These are phyloP conservation scores for Backusella sp. DNA, from an alignment of 192 early-diverging fungal species.

Conservation along the genomic window DNA sequence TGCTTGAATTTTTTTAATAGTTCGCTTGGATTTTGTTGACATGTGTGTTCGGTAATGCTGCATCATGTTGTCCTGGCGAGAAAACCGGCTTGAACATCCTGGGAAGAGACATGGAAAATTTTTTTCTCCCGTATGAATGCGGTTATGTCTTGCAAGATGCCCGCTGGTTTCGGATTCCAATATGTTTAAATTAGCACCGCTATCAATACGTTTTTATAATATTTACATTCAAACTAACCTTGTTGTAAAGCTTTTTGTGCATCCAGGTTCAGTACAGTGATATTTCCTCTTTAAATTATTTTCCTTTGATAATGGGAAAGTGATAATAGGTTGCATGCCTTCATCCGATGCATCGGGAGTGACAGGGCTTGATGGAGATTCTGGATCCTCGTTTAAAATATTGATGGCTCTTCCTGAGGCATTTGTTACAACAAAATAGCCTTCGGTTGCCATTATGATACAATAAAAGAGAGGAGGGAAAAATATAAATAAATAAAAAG, in stretches of 20 bases:
- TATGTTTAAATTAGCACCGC: neutral
- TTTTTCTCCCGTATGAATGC: slow-evolving; percentile 85
- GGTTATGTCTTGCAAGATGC: slow-evolving; percentile 77
- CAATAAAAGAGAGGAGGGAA: neutral
- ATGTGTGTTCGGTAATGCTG: slow-evolving; percentile 83
- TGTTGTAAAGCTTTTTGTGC: slow-evolving; percentile 81
- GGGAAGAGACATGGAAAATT: slow-evolving; percentile 68
- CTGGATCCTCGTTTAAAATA: slow-evolving; percentile 44
- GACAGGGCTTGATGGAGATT: neutral
- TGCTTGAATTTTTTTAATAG: slow-evolving; percentile 24
- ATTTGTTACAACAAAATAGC: slow-evolving; percentile 46
- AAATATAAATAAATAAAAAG: slow-evolving; percentile 15
- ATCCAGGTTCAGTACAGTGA: slow-evolving; percentile 59
- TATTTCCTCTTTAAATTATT: slow-evolving; percentile 64
- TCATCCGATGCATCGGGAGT: slow-evolving; percentile 8
- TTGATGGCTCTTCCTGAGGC: slow-evolving; percentile 52
- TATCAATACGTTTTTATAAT: neutral
- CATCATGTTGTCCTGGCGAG: slow-evolving; percentile 86
- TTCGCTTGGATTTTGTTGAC: slow-evolving; percentile 63
- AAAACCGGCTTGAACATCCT: slow-evolving; percentile 72
- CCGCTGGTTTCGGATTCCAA: slow-evolving; percentile 45
- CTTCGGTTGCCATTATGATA: slow-evolving; percentile 3
- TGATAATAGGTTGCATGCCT: neutral
- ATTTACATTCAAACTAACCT: slow-evolving; percentile 40
- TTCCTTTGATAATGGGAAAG: slow-evolving; percentile 1